Conservation (phyloP, 306 rosid species). For the Fragaria ananassa region DNA sequence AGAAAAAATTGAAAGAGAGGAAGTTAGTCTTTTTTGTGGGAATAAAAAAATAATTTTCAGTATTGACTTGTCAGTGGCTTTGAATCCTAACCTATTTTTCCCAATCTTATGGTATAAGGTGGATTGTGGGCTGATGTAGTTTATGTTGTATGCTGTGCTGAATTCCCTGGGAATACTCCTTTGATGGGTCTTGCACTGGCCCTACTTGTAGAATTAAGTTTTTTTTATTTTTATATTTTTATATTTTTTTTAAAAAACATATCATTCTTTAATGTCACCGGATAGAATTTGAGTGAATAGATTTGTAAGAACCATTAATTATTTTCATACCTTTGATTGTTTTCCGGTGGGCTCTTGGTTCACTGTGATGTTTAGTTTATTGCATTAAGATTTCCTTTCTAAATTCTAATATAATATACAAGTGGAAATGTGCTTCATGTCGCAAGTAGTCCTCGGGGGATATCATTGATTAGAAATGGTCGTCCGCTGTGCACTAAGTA, state of each 20-base stretch:
- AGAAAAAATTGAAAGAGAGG: neutral
- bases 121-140: neutral
- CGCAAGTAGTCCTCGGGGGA: neutral
- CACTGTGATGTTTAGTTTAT: neutral
- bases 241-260: neutral
- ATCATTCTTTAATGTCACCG: neutral
- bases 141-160: neutral
- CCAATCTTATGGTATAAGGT: neutral
- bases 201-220: neutral
- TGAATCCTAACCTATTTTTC: neutral
- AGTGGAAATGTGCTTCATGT: neutral
- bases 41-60: neutral
- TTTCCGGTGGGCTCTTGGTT: neutral
- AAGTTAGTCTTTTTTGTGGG: neutral
- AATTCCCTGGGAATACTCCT: neutral
- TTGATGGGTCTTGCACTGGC: neutral
- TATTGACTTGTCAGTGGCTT: neutral
- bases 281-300: neutral
- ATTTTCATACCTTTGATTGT: neutral
- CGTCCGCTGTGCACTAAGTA: neutral
- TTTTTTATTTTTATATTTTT: neutral
- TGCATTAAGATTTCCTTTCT: neutral
- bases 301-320: neutral
- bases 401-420: neutral
- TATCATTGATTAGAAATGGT: neutral